Base-by-base conservation (phyloP, 495 filamentous ascomycete genomes). In the Xylaria sp. region DNA sequence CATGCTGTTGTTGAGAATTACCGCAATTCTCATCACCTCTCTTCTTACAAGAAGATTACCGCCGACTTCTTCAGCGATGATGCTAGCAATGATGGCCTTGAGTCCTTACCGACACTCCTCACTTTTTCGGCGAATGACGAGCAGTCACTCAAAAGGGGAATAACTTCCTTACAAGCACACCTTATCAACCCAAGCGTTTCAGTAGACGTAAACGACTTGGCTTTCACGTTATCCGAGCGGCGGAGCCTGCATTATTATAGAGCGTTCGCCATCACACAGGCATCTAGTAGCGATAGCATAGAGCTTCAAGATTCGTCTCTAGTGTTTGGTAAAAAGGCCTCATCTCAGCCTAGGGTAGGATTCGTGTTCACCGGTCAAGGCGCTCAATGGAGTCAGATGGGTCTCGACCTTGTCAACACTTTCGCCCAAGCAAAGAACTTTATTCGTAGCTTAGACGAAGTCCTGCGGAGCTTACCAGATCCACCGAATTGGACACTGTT, bases 1-100 rank as follows among this genome's bases (percentile, higher is more conserved):
- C 88, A 90, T 65, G 80, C 71, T 7, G 78, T 90, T 21, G 12
- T 90, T 0, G 85, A 88, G 58, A 61, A 61, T 14, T 37, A 40
- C n/a, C n/a, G 29, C 21, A 58, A 31, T 15, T 58, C 53, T 33
- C 53, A 35, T 35, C 53, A 58, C 14, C 26, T 35, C 53, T 58
- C 53, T 15, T 58, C 53, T 31, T 58, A 41, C 40, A 52, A 52
- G 9, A n/a, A 5, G 2, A 62, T 40, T 12, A 63, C 3, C 8
- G 68, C 48, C 3, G 50, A 66, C 14, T 26, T 72, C 21, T 62
- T 72, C 1, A 35, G 15, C 15, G 53, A 58, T 9, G 48, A 52
- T 26, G 11, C 48, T 14, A 14, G 21, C 21, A 21, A 52, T 24
- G 21, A 52, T 52, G 11, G 26, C 48, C 48, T 26, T 19, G 0